Evolutionary conservation across 2,329 filamentous ascomycete species (phyloP).

Genomic region (Tolypocladium ovalisporum): DNA sequence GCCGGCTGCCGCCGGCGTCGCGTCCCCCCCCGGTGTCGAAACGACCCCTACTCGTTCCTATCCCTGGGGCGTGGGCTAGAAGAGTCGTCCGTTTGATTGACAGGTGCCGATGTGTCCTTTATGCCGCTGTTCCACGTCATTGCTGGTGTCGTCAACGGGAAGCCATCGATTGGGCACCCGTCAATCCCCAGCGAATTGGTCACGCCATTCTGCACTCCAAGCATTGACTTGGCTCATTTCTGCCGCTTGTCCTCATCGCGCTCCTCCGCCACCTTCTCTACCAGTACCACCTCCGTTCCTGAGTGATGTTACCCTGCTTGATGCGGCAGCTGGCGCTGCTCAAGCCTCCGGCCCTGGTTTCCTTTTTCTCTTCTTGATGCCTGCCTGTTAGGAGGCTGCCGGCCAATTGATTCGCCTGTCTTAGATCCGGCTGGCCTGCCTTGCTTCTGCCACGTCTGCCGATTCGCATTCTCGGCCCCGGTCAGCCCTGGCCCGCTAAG

Average conservation of each 20-base stretch:
- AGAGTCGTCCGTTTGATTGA: not conserved
- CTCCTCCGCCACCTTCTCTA: not conserved
- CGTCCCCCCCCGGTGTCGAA: not conserved
- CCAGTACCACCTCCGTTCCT: not conserved
- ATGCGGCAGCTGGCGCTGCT: not conserved
- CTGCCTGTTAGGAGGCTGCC: conserved; percentile 1
- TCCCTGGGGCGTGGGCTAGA: not conserved
- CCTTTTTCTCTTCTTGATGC: not conserved
- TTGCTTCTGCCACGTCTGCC: not conserved
- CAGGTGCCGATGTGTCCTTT: not conserved
- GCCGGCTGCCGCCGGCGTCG: not conserved
- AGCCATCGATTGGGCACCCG: not conserved
- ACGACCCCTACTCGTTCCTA: not conserved
- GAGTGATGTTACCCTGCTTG: not conserved
- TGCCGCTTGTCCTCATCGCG: not conserved
- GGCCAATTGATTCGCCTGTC: conserved; percentile 4
- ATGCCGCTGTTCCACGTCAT: not conserved
- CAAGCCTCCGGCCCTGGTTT: not conserved
- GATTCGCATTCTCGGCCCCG: conserved; percentile 2
- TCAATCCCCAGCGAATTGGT: not conserved
- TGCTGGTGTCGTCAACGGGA: not conserved
- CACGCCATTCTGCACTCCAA: not conserved
- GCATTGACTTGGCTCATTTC: not conserved
- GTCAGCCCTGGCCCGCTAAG: conserved; percentile 2
- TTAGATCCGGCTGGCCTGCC: conserved; percentile 4